Base-by-base conservation (phyloP, 2,329 filamentous ascomycete species). In the Aspergillus sp. region DNA sequence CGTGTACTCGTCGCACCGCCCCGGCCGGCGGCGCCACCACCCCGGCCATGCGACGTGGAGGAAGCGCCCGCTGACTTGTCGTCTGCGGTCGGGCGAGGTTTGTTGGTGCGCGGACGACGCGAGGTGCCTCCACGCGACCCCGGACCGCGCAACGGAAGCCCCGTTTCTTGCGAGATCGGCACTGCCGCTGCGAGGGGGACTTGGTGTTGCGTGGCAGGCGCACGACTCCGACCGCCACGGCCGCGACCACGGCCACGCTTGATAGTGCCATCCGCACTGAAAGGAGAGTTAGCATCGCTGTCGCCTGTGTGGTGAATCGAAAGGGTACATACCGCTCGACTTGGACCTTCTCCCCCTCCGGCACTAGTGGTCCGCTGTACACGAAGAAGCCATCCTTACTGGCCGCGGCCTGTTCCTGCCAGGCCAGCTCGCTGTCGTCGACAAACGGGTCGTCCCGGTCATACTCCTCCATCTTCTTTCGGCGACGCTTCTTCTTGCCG, bases 361-460 rank as follows among this genome's bases (percentile, higher is more conserved):
- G 88, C 19, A 97, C 83, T 44, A 99, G 78, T 7, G 93, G 93
- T 3, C 94, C 94, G 55, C 90, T 95, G 73, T 97, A 99, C 1
- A 99, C 94, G 69, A 97, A 99, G 77, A 97, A 99, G 1, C 94
- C 94, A 68, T 97, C 94, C 62, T 93, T 90, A 60, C 90, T 93
- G 44, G 94, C 92, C 4, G 93, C 91, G 5, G 93, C 93, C 68
- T 96, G 89, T 66, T 96, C 91, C 72, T 97, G 91, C 93, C 93
- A 97, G 0, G 95, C 81, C 67, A 97, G 73, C 70, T 99, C 94
- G 1, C 91, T 95, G 68, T 99, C 94, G 65, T 99, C 94, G 51
- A 87, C 85, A 64, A 87, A 87, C 42, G 85, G 83, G 58, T 87
- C 84, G 49, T 86, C 83, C 53, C 84, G 83, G 64, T 87, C 83